Evolutionary conservation across 495 filamentous ascomycete genomes (phyloP).

Genomic region (Tuber microsphaerosporum): DNA sequence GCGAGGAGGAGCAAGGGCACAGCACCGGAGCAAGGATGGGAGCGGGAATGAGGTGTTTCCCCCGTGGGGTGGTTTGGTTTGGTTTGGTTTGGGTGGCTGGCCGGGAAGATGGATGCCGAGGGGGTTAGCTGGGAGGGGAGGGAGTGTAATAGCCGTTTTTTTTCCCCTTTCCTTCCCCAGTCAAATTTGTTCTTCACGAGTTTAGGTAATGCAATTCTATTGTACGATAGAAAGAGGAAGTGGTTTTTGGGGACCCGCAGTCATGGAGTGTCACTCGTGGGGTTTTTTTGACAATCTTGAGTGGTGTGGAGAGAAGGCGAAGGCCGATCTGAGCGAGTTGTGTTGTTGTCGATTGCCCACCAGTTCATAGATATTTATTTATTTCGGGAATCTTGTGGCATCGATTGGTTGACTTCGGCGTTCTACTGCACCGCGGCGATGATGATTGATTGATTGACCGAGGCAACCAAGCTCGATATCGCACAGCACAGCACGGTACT

Average conservation of each 20-base stretch:
- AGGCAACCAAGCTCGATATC: not conserved
- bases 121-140: not conserved
- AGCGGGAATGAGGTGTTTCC: not conserved
- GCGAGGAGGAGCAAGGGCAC: constrained; percentile 2
- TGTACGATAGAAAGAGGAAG: not conserved
- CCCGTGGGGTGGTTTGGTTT: not conserved
- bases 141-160: too few species aligned
- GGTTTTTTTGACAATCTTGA: not conserved
- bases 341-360: not conserved
- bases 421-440: not conserved
- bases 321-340: not conserved
- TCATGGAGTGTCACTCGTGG: not conserved
- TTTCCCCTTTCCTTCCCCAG: too few species aligned
- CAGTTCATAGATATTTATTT: not conserved
- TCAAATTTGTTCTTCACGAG: not conserved
- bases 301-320: not conserved
- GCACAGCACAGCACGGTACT: not conserved
- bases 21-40: not conserved
- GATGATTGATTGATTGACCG: not conserved
- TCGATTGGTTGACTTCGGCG: not conserved
- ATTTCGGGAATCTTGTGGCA: not conserved
- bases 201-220: not conserved
- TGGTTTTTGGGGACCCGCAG: not conserved
- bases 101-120: not conserved
- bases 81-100: not conserved